Evolutionary conservation across 1,139 yeast genomes (phyloP).

Genomic region (Pichia cactophila): DNA sequence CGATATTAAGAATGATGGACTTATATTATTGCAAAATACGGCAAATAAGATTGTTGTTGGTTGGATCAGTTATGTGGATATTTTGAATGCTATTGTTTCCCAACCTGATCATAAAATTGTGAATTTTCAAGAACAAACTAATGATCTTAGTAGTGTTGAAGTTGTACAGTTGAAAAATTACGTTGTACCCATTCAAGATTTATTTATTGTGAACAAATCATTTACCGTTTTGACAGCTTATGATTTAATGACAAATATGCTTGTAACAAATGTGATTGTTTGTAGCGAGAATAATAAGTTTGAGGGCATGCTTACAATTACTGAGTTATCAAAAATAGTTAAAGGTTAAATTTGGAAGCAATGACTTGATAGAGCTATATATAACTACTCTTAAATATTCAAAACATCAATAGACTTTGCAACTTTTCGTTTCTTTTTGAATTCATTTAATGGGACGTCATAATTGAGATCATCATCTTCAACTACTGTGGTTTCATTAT

Average conservation of each 20-base stretch:
- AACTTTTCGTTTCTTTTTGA: slow-evolving; percentile 9
- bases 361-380: neutral
- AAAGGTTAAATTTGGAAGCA: neutral
- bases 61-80: slow-evolving; percentile 10
- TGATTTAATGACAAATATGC: slow-evolving; percentile 28
- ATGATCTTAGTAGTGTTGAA: neutral
- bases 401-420: slow-evolving; percentile 17
- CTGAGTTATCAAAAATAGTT: slow-evolving; percentile 19
- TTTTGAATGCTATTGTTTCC: slow-evolving; percentile 1
- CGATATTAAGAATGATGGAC: slow-evolving; percentile 12
- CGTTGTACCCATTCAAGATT: slow-evolving; percentile 10
- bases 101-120: slow-evolving; percentile 1
- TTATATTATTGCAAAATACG: slow-evolving; percentile 11
- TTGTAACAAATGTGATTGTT: slow-evolving; percentile 21
- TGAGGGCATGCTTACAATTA: slow-evolving; percentile 25
- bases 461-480: slow-evolving; percentile 2
- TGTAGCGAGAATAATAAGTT: slow-evolving; percentile 15
- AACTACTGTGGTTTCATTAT: slow-evolving; percentile 2
- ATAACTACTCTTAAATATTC: slow-evolving; percentile 6
- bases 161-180: slow-evolving; percentile 4
- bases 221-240: slow-evolving; percentile 26
- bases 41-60: slow-evolving; percentile 8
- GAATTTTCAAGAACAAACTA: slow-evolving; percentile 1
- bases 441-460: slow-evolving; percentile 3
- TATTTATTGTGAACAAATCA: slow-evolving; percentile 20